Base-by-base conservation (phyloP, 2,329 filamentous ascomycete genomes). In the Blastomyces emzantsi region DNA sequence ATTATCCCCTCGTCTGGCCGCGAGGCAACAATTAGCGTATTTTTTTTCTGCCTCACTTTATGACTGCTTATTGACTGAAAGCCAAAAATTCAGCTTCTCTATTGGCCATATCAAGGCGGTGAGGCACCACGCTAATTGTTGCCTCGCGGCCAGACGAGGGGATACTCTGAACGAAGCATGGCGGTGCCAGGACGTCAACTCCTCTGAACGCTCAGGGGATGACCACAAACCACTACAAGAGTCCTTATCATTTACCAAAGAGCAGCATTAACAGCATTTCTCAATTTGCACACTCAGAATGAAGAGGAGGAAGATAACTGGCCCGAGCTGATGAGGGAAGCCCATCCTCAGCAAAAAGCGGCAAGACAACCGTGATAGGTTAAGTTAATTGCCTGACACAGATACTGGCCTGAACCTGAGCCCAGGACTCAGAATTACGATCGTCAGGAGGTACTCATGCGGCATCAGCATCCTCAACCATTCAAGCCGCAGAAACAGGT, bases 381-480 rank as follows among this genome's bases (percentile, higher is more conserved):
- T 19, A 17, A 43, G 4, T 41, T 4, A 5, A 43, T 19, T 43
- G 41, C 13, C 41, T 41, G 13, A 41, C 41, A 17, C 15, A 36
- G 9, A 36, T 36, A 9, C 33, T 36, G 8, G 2, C 33, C 33
- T 36, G 4, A 19, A 8, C 17, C 19, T 56, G n/a, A 57, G 25
- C 54, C 33, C 22, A 22, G 52, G n/a, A 30, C 33, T n/a, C 54
- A n/a, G 54, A 57, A 57, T 57, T 57, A 13, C 11, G 54, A 57
- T 57, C 54, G 51, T 39, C 33, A 33, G 33, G 30, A 56, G 54
- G 7, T 56, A 22, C 36, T n/a, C 54, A 13, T 57, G 33, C 33
- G 33, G 54, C 28, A 56, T 56, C 54, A 56, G 8, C 51, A 19
- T 30, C 28, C 8, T n/a, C n/a, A 19, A 25, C 33, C 33, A 41